phyloP scores from a whole-genome alignment of 1,284 basidiomycete species.

The Thecaphora thlaspeos region DNA sequence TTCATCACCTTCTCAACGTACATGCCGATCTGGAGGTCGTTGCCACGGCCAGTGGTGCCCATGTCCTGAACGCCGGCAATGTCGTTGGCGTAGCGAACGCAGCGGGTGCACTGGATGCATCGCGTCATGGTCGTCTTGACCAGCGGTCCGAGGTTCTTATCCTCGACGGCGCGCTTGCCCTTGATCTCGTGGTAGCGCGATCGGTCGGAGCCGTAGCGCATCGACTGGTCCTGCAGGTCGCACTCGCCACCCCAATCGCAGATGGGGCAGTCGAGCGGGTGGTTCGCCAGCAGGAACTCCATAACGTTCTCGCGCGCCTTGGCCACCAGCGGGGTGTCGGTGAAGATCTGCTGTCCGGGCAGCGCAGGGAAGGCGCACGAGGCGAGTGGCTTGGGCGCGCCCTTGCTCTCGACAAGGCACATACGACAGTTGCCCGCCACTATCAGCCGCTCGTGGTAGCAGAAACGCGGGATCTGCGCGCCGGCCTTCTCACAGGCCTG shows the following conservation, averaged over 20 bases:
- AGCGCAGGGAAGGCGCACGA: constrained; percentile 92
- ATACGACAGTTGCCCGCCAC: constrained; percentile 57
- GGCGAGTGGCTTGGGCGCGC: constrained; percentile 81
- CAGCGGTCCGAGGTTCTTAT: constrained; percentile 96
- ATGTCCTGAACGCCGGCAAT: constrained; percentile 97
- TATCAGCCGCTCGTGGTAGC: constrained; percentile 77
- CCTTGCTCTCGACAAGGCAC: constrained; percentile 94
- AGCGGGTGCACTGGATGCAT: constrained; percentile 99
- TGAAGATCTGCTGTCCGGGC: constrained; percentile 93
- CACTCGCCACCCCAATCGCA: constrained; percentile 85
- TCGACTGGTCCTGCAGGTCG: constrained; percentile 98
- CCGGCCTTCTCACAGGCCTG: constrained; percentile 74
- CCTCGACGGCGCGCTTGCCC: constrained; percentile 95
- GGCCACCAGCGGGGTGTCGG: constrained; percentile 90
- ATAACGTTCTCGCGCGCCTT: constrained; percentile 90
- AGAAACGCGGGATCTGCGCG: constrained; percentile 66
- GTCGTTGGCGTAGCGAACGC: constrained; percentile 97
- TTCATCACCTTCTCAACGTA: constrained; percentile 98
- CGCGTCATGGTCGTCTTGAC: constrained; percentile 99
- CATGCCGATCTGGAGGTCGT: constrained; percentile 97
- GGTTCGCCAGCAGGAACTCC: constrained; percentile 97
- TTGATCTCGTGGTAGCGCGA: constrained; percentile 96
- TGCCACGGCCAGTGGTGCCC: constrained; percentile 93
- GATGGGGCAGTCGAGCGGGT: constrained; percentile 96
- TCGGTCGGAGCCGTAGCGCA: constrained; percentile 97